These are phyloP conservation scores for Gomphus bonarii DNA, from an alignment of 1,284 basidiomycete species.

Conservation along the genomic window DNA sequence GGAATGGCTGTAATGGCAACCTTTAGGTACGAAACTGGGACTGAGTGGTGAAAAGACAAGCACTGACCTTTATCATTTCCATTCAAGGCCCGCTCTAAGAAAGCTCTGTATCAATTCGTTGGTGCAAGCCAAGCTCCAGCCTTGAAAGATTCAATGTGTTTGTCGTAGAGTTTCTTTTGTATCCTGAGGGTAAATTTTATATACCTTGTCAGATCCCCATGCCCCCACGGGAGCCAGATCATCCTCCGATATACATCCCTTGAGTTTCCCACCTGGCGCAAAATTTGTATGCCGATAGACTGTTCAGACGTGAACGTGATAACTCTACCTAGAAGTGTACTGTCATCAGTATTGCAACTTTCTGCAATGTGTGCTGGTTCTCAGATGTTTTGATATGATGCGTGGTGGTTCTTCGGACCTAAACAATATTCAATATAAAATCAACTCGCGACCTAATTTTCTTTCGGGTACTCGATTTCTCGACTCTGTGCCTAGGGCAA, in stretches of 20 bases:
- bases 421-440: constrained; percentile 31
- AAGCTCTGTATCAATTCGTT: constrained; percentile 15
- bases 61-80: constrained; percentile 19
- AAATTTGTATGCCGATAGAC: constrained; percentile 23
- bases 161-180: not conserved
- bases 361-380: not conserved
- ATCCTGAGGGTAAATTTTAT: not conserved
- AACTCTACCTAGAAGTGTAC: constrained; percentile 8
- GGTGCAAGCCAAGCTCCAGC: constrained; percentile 15
- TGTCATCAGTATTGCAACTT: not conserved
- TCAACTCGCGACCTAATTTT: constrained; percentile 21
- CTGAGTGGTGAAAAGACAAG: not conserved
- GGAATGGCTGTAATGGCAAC: not conserved
- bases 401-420: constrained; percentile 19
- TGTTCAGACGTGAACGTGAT: constrained; percentile 21
- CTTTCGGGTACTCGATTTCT: constrained; percentile 18
- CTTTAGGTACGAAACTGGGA: not conserved
- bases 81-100: constrained; percentile 20
- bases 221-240: not conserved
- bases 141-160: not conserved
- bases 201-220: constrained; percentile 2
- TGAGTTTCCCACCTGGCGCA: constrained; percentile 17
- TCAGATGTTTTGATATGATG: constrained; percentile 23
- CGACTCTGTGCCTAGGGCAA: constrained; percentile 22
- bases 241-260: constrained; percentile 10